phyloP scores from a whole-genome alignment of 345 rosid genomes.

The Corchorus capsularis region DNA sequence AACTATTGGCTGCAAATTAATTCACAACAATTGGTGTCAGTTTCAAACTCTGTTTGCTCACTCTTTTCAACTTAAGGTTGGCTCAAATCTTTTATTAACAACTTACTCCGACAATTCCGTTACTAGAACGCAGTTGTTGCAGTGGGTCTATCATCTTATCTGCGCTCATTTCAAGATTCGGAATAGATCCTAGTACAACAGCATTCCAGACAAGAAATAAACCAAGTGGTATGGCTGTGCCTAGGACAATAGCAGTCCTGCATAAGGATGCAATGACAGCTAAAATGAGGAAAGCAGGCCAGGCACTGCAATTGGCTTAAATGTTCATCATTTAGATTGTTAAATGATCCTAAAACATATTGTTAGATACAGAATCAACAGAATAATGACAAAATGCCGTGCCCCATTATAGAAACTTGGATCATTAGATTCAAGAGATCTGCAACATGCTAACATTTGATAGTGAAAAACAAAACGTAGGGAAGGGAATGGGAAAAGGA shows the following conservation, averaged over 20 bases:
- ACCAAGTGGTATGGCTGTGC: slow-evolving; percentile 87
- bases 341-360: not conserved
- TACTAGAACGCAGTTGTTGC: slow-evolving; percentile 68
- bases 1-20: slow-evolving; percentile 67
- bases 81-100: not conserved
- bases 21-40: slow-evolving; percentile 22
- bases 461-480: not conserved
- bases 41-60: slow-evolving; percentile 1
- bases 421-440: not conserved
- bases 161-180: slow-evolving; percentile 39
- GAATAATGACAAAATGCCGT: not conserved
- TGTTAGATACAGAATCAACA: not conserved
- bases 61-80: not conserved
- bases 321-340: not conserved
- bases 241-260: slow-evolving; percentile 84
- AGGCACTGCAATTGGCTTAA: not conserved
- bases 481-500: not conserved
- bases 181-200: slow-evolving; percentile 75
- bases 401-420: not conserved
- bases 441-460: not conserved
- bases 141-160: slow-evolving; percentile 68
- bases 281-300: not conserved
- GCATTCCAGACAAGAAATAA: slow-evolving; percentile 91
- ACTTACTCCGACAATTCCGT: slow-evolving; percentile 79
- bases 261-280: slow-evolving; percentile 13